These are phyloP conservation scores for Scutellaria barbata DNA, from an alignment of 257 asterid species.

Conservation along the genomic window DNA sequence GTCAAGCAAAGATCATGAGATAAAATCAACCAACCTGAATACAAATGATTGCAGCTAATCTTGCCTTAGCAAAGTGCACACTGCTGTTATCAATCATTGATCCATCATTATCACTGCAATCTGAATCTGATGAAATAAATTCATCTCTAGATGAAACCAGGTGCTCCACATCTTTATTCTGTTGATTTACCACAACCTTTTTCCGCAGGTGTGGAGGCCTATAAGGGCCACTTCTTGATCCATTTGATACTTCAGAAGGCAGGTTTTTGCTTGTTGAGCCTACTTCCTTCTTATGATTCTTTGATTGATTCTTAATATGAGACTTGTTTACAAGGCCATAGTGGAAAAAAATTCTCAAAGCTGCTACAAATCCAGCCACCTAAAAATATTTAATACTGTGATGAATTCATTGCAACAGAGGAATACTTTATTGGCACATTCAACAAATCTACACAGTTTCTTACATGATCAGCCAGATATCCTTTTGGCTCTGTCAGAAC, in stretches of 20 bases:
- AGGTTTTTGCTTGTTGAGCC: slow-evolving; percentile 44
- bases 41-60: slow-evolving; percentile 83
- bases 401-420: slow-evolving; percentile 29
- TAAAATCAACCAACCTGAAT: slow-evolving; percentile 69
- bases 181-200: slow-evolving; percentile 45
- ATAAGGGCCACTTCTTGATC: slow-evolving; percentile 58
- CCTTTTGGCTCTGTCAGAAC: slow-evolving; percentile 77
- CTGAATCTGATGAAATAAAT: slow-evolving; percentile 82
- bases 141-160: slow-evolving; percentile 49
- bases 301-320: slow-evolving; percentile 43
- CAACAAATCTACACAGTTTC: slow-evolving; percentile 34
- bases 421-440: slow-evolving; percentile 8
- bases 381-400: slow-evolving; percentile 36
- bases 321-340: slow-evolving; percentile 74
- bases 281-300: slow-evolving; percentile 45
- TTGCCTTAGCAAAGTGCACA: slow-evolving; percentile 60
- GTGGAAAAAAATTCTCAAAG: slow-evolving; percentile 69
- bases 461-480: slow-evolving; percentile 78
- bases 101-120: slow-evolving; percentile 88
- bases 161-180: slow-evolving; percentile 47
- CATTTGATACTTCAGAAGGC: slow-evolving; percentile 44
- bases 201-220: slow-evolving; percentile 94
- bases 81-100: slow-evolving; percentile 48
- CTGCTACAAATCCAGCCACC: slow-evolving; percentile 87
- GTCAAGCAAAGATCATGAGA: slow-evolving; percentile 18